phyloP scores from a whole-genome alignment of 140 eudicot species.

The Flaveria floridana region DNA sequence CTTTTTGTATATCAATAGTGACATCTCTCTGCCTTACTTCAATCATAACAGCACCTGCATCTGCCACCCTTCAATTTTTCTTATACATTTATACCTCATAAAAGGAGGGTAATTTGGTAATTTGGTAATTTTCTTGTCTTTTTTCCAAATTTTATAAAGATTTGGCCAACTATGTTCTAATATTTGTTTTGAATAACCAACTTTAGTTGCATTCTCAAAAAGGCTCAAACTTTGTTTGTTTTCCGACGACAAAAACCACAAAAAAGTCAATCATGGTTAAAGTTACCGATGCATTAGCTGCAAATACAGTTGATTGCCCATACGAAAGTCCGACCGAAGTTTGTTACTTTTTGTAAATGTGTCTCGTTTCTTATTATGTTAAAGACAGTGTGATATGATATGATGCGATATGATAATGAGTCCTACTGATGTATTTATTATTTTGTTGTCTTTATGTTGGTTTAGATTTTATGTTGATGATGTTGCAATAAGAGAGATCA shows the following conservation, averaged over 20 bases:
- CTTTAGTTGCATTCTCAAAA: not conserved
- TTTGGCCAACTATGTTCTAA: not conserved
- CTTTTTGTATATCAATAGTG: constrained; percentile 32
- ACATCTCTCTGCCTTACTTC: constrained; percentile 37
- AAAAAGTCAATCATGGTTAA: constrained; percentile 13
- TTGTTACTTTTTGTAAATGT: not conserved
- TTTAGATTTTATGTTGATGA: constrained; percentile 87
- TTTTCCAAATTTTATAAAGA: not conserved
- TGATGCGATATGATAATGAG: not conserved
- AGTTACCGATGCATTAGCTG: not conserved
- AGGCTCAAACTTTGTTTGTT: not conserved
- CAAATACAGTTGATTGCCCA: not conserved
- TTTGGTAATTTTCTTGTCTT: not conserved
- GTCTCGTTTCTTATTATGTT: not conserved
- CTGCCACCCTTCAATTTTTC: constrained; percentile 23
- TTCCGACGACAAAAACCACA: not conserved
- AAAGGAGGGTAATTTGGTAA: constrained; percentile 25
- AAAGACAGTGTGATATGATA: not conserved
- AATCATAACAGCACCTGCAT: constrained; percentile 41
- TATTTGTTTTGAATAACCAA: not conserved
- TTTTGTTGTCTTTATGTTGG: constrained; percentile 8
- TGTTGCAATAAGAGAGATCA: constrained; percentile 81
- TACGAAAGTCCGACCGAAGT: not conserved
- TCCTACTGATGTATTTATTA: not conserved
- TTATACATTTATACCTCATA: constrained; percentile 18